A percentile compares a stretch with the other conserved stretches of the same genome.
Evolutionary conservation across 2,329 filamentous ascomycete species (phyloP).

Genomic region (Pseudomassariella vexata): DNA sequence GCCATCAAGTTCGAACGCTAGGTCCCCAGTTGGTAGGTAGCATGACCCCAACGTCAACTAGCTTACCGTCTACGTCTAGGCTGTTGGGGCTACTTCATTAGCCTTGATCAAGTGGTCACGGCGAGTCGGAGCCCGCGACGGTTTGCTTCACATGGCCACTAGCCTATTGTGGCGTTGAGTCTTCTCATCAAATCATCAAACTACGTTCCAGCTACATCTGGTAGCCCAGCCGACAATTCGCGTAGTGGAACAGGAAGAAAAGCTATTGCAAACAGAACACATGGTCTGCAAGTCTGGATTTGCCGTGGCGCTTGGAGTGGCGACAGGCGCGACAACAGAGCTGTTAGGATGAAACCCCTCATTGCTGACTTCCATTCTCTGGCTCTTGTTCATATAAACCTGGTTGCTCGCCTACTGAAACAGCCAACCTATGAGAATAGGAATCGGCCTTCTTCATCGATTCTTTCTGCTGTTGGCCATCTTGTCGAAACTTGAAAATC

Average conservation of each 20-base stretch:
- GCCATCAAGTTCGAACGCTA: no score
- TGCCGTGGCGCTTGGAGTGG: slow-evolving; percentile 9
- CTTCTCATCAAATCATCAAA: slow-evolving; percentile 18
- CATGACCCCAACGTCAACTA: no score
- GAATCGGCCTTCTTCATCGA: no score
- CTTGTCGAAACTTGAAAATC: no score
- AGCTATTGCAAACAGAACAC: no score
- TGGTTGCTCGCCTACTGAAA: slow-evolving; percentile 10
- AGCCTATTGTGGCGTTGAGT: slow-evolving; percentile 14
- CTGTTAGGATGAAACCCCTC: slow-evolving; percentile 14
- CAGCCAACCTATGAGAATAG: slow-evolving; percentile 1
- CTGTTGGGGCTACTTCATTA: no score
- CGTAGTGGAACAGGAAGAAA: no score
- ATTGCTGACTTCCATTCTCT: slow-evolving; percentile 13
- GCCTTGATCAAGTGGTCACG: slow-evolving; percentile 2
- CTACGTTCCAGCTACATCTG: slow-evolving; percentile 19
- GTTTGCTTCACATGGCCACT: slow-evolving; percentile 1
- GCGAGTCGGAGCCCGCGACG: slow-evolving; percentile 4
- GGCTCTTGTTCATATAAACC: slow-evolving; percentile 14
- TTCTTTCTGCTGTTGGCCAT: no score
- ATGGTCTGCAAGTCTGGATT: slow-evolving; percentile 12
- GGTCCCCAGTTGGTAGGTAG: no score
- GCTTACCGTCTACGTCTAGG: no score
- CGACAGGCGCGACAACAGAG: slow-evolving; percentile 6
- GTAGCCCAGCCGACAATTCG: slow-evolving; percentile 4